Evolutionary conservation across 169 alveolate genomes (phyloP).

Genomic region (Plasmodium falciparum): DNA sequence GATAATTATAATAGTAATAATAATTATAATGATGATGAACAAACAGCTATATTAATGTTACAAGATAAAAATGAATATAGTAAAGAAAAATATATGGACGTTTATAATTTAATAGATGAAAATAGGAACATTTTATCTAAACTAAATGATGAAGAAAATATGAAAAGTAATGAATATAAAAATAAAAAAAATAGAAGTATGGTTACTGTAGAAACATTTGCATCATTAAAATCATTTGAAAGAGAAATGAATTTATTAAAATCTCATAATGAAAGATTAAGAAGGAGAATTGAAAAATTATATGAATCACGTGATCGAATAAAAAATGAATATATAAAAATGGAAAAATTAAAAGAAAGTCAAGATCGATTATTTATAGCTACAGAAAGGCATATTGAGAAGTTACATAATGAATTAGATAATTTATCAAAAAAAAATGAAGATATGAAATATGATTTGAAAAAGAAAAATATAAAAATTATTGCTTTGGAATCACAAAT

Average conservation of each 20-base stretch:
- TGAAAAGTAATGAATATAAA: not conserved
- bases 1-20: conserved; percentile 22
- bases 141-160: not conserved
- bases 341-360: conserved; percentile 62
- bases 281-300: conserved; percentile 63
- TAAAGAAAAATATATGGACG: not conserved
- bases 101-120: not conserved
- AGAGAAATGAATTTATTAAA: conserved; percentile 36
- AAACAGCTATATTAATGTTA: conserved; percentile 50
- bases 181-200: conserved; percentile 20
- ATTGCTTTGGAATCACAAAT: conserved; percentile 62
- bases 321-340: conserved; percentile 44
- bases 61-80: conserved; percentile 28
- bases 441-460: conserved; percentile 35
- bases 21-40: not conserved
- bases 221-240: conserved; percentile 41
- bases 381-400: conserved; percentile 69
- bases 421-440: conserved; percentile 49
- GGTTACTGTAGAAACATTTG: conserved; percentile 51
- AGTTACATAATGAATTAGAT: conserved; percentile 41
- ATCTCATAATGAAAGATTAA: conserved; percentile 73
- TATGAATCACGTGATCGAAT: conserved; percentile 42
- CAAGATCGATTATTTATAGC: conserved; percentile 62
- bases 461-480: conserved; percentile 50
- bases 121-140: not conserved